Conservation (phyloP, 2,329 filamentous ascomycete species). For the Amylocarpus encephaloides region DNA sequence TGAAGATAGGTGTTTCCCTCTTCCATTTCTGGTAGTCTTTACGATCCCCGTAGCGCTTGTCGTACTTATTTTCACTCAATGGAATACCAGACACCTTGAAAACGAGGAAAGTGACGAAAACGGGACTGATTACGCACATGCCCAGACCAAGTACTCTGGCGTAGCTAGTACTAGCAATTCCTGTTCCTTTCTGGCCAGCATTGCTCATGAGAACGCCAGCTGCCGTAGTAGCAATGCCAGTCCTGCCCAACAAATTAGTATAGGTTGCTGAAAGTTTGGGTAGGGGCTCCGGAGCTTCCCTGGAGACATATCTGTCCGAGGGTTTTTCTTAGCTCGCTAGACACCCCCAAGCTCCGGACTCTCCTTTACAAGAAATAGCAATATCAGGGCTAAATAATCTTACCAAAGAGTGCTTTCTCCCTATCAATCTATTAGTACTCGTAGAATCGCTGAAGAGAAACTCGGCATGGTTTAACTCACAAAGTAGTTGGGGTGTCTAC, state of each 20-base stretch:
- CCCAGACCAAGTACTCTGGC: slow-evolving; percentile 40
- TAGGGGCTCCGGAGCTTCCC: too few species aligned
- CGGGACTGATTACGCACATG: slow-evolving; percentile 47
- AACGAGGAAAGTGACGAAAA: slow-evolving; percentile 57
- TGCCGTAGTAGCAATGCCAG: slow-evolving; percentile 54
- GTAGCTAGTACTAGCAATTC: slow-evolving; percentile 40
- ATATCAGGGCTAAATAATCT: too few species aligned
- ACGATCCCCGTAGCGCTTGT: slow-evolving; percentile 37
- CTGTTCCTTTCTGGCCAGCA: slow-evolving; percentile 52
- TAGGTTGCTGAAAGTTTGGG: too few species aligned
- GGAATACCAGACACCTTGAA: slow-evolving; percentile 59
- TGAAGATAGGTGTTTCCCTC: slow-evolving; percentile 53
- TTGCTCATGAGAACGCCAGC: slow-evolving; percentile 49
- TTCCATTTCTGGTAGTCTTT: slow-evolving; percentile 50
- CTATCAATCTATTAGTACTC: not conserved
- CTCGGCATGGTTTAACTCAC: too few species aligned
- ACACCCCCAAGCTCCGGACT: too few species aligned
- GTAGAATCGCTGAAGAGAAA: not conserved
- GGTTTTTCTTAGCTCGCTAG: too few species aligned
- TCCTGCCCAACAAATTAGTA: slow-evolving; percentile 33
- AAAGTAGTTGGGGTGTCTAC: slow-evolving; percentile 64
- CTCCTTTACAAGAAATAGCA: too few species aligned
- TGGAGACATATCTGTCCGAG: too few species aligned
- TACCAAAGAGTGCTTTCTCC: slow-evolving; percentile 60
- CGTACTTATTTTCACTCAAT: slow-evolving; percentile 63